Base-by-base conservation (phyloP, 2,329 filamentous ascomycete genomes). In the Cercospora janseana region DNA sequence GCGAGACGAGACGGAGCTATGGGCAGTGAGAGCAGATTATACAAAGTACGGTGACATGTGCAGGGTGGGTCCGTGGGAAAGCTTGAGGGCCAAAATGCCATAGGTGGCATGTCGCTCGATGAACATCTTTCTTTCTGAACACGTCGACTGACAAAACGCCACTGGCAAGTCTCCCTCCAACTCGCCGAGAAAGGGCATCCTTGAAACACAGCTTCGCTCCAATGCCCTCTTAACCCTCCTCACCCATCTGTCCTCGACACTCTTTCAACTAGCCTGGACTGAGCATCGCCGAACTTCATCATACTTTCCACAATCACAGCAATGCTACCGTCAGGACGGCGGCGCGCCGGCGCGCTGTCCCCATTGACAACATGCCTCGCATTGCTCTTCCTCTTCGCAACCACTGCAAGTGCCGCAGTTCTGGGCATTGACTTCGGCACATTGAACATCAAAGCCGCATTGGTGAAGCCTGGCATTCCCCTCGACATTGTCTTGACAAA, bases 401-500 rank as follows among this genome's bases (percentile, higher is more conserved):
- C 74, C 54, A 77, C 79, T 45, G 78, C 80, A 50, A 80, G 79
- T 49, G 82, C 80, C 48, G 79, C 80, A 28, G 91, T 97, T 13
- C 77, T 98, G 16, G 93, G 93, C 57, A 81, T 98, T 63, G 93
- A 98, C 72, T 79, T 98, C 47, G 93, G 93, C 60, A 96, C 93
- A 49, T 89, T 95, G 70, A 96, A 95, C 74, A 87, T 98, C 75
- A 98, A 97, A 76, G 92, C 92, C 21, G 85, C 88, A 10, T 81
- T 98, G 32, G 92, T 98, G 55, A 97, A 97, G 74, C 93, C 93
- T 2, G 93, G 93, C 54, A 92, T 95, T 45, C 93, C 93, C 8
- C 88, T 98, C 67, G 93, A 98, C 61, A 97, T 98, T 59, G 92
- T 98, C 69, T 80, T 96, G 49, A 96, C 91, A 23, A 98, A 97